Evolutionary conservation across 2,329 filamentous ascomycete species (phyloP), one percentile per base, ranked within the genome.

Genomic region (Colletotrichum lupini): DNA sequence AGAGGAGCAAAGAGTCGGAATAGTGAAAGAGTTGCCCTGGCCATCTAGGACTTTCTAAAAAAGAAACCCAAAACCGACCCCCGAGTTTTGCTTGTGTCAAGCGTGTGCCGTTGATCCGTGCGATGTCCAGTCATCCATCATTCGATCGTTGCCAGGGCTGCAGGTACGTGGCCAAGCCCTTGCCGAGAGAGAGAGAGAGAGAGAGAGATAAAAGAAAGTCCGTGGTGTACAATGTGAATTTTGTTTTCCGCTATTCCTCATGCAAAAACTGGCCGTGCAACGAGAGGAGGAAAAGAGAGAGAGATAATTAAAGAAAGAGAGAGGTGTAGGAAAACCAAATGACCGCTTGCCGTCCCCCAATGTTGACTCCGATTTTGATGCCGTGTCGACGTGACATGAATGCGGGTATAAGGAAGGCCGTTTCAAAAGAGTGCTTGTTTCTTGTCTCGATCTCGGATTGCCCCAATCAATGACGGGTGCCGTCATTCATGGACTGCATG

Each of bases 61-160:
- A 59, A 46, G 30, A 56, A 55, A 32, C 53, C 62, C 58, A 58
- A 42, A 68, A 63, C 57, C 70, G 35, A 26, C 12, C 16, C 68
- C 72, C 67, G 58, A 49, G 35, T 60, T 26, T 37, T 42, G 28
- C 46, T 26, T 28, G 35, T n/a, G 24, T 61, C n/a, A 19, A 28
- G 16, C 22, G 49, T 64, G 70, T 70, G 55, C 70, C 70, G 70
- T 73, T 68, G 26, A 69, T 60, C 70, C 70, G n/a, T 70, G 28
- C 66, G 70, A 70, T 65, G 68, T 72, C 61, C 72, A 74, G 61
- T 74, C 61, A 74, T 71, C 72, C 61, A 72, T 74, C 68, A 58
- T 72, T 66, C 26, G 26, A 60, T 67, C 67, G 30, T 58, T 37
- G 9, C 19, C 42, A 66, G 60, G 19, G 22, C 22, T 46, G 61